Percentiles rank a stretch among this genome's conserved stretches.
Evolutionary conservation across 768 basidiomycete genomes (phyloP).

Genomic region (Rhodotorula sphaerocarpa): DNA sequence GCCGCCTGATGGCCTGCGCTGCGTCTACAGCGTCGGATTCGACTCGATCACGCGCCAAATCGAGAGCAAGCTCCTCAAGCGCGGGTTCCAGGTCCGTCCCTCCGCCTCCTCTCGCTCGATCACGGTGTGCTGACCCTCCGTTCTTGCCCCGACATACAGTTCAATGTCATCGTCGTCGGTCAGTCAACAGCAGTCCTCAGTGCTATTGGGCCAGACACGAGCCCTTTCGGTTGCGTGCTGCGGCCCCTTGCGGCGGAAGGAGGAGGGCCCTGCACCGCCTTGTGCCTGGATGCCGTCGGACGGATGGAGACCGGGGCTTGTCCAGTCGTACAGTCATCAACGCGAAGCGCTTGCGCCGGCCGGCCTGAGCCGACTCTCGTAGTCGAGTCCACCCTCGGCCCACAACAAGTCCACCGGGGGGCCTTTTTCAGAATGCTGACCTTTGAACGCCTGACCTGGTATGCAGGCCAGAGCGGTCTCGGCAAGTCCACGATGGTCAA

Average conservation of each 20-base stretch:
- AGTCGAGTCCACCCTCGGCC: no score
- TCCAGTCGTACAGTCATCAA: no score
- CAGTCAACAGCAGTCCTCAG: not conserved
- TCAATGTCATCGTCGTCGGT: constrained; percentile 97
- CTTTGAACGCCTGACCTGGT: not conserved
- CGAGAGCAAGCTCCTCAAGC: constrained; percentile 97
- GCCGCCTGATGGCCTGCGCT: not conserved
- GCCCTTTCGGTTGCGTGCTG: no score
- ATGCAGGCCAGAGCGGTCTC: constrained; percentile 83
- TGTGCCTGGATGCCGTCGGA: no score
- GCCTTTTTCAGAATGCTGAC: no score
- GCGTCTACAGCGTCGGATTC: constrained; percentile 63
- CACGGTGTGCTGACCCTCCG: not conserved
- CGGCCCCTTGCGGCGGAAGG: no score
- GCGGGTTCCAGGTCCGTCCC: constrained; percentile 61
- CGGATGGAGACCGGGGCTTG: no score
- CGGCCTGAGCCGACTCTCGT: no score
- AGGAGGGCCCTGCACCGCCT: constrained; percentile 7
- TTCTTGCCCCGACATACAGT: constrained; percentile 47
- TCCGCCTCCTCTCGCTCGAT: no score
- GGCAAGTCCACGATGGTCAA: constrained; percentile 98
- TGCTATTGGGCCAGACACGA: no score
- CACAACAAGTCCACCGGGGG: no score
- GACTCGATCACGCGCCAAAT: constrained; percentile 92
- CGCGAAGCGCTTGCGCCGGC: no score